phyloP scores from a whole-genome alignment of 306 rosid genomes.

The Vigna reflexopilosa region DNA sequence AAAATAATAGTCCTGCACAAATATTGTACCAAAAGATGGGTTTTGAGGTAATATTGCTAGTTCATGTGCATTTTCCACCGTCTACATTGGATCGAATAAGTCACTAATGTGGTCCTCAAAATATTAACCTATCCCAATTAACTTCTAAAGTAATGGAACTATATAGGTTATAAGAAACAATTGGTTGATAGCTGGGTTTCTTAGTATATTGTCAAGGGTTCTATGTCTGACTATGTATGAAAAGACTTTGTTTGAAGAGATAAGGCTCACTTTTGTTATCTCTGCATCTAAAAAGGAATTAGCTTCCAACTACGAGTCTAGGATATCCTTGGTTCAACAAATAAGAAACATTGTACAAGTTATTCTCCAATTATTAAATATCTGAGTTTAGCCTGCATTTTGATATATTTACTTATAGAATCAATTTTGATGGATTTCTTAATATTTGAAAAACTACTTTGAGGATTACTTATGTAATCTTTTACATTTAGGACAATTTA shows the following conservation, averaged over 20 bases:
- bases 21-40: conserved; percentile 76
- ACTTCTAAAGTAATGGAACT: not conserved
- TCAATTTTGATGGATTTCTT: not conserved
- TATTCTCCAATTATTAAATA: not conserved
- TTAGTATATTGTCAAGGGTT: no score
- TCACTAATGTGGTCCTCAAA: not conserved
- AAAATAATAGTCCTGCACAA: conserved; percentile 64
- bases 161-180: no score
- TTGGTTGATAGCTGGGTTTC: not conserved
- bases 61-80: not conserved
- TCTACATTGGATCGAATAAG: not conserved
- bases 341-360: not conserved
- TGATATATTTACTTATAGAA: not conserved
- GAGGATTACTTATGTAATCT: not conserved
- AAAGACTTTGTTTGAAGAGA: no score
- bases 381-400: not conserved
- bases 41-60: conserved; percentile 67
- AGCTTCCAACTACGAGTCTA: not conserved
- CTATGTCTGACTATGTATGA: no score
- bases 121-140: not conserved
- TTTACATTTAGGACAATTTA: not conserved
- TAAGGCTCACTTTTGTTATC: no score
- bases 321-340: not conserved
- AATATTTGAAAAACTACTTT: not conserved
- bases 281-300: no score